Conservation (phyloP, 495 filamentous ascomycete genomes). For the Patellaria atrata region DNA sequence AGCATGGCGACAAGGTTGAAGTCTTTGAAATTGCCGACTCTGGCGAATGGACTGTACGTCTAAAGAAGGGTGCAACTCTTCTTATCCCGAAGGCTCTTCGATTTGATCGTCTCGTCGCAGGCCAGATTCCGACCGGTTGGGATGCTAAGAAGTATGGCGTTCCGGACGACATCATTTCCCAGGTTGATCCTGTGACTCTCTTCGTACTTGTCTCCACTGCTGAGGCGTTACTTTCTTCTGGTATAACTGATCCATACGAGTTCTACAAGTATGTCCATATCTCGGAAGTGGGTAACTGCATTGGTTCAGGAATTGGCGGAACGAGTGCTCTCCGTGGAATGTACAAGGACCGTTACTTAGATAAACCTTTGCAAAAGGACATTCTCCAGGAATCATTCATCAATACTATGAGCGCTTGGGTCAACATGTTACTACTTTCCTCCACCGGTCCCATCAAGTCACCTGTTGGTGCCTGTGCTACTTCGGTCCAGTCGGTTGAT, state of each 20-base stretch:
- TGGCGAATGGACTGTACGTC: conserved; percentile 82
- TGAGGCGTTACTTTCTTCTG: conserved; percentile 76
- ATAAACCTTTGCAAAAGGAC: conserved; percentile 97
- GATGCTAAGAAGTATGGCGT: conserved; percentile 89
- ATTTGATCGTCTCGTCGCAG: conserved; percentile 94
- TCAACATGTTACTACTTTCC: conserved; percentile 95
- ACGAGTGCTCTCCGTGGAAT: conserved; percentile 83
- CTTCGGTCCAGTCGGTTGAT: conserved; percentile 91
- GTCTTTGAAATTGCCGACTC: conserved; percentile 92
- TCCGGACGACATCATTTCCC: conserved; percentile 91
- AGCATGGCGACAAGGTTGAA: conserved; percentile 94
- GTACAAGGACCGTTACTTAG: conserved; percentile 95
- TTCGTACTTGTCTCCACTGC: conserved; percentile 88
- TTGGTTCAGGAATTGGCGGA: conserved; percentile 95
- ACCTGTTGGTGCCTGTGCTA: conserved; percentile 93
- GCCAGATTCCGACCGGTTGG: conserved; percentile 95
- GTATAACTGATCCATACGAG: conserved; percentile 99
- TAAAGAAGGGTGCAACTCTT: conserved; percentile 87
- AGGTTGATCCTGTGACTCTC: conserved; percentile 92
- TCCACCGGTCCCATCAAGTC: conserved; percentile 98
- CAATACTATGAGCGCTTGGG: conserved; percentile 99
- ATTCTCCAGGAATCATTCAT: conserved; percentile 99
- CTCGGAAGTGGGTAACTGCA: conserved; percentile 94
- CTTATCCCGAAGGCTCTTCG: conserved; percentile 92
- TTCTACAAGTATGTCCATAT: conserved; percentile 99